phyloP scores from a whole-genome alignment of 805 yeast species.

The Starmerella powellii region DNA sequence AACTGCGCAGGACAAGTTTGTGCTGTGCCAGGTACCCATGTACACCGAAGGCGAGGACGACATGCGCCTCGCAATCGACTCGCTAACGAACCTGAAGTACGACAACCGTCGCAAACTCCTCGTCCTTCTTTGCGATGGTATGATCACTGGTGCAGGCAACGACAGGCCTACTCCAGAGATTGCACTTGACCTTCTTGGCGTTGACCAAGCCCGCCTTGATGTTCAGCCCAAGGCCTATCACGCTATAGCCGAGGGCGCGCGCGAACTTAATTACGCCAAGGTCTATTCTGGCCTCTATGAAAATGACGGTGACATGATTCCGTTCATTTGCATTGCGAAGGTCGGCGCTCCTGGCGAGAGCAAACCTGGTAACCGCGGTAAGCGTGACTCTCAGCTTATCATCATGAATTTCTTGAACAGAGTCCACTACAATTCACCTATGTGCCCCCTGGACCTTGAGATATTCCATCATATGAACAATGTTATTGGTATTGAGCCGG shows the following conservation, averaged over 20 bases:
- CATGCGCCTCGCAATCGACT: slow-evolving; percentile 45
- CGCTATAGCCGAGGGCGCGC: slow-evolving; percentile 48
- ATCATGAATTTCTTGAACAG: slow-evolving; percentile 48
- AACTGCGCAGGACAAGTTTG: slow-evolving; percentile 32
- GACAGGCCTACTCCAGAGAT: slow-evolving; percentile 46
- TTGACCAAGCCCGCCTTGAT: slow-evolving; percentile 38
- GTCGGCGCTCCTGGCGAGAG: slow-evolving; percentile 46
- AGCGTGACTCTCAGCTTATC: slow-evolving; percentile 50
- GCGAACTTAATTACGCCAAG: slow-evolving; percentile 49
- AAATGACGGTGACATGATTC: slow-evolving; percentile 42
- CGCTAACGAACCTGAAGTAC: slow-evolving; percentile 43
- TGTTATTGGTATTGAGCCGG: slow-evolving; percentile 50
- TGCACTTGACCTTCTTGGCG: slow-evolving; percentile 37
- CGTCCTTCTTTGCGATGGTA: slow-evolving; percentile 48
- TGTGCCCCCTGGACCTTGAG: slow-evolving; percentile 47
- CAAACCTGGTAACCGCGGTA: slow-evolving; percentile 51
- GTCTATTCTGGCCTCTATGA: slow-evolving; percentile 53
- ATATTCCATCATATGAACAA: slow-evolving; percentile 43
- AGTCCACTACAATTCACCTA: slow-evolving; percentile 47
- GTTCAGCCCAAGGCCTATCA: slow-evolving; percentile 38
- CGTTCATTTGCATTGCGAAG: slow-evolving; percentile 42
- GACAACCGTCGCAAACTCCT: slow-evolving; percentile 47
- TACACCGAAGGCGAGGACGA: slow-evolving; percentile 50
- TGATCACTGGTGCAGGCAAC: slow-evolving; percentile 49
- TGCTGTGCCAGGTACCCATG: slow-evolving; percentile 35